Base-by-base conservation (phyloP, 1,284 basidiomycete genomes). In the Rhodotorula sp. region DNA sequence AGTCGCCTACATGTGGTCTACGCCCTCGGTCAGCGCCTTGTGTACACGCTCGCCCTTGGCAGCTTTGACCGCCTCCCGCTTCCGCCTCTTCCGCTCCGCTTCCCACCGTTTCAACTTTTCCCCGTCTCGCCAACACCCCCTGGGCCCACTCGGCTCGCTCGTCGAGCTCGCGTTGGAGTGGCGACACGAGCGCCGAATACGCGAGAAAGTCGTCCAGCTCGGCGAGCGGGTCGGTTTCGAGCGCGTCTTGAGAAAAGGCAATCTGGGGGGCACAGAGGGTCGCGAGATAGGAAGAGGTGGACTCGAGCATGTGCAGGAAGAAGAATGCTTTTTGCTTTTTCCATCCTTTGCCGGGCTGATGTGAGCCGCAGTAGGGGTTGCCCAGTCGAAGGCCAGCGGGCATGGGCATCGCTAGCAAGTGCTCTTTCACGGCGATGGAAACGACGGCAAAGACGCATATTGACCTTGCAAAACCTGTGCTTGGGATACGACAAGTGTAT, bases 171-270 rank as follows among this genome's bases (percentile, higher is more conserved):
- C 53, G n/a, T 26, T 17, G n/a, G 4, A 54, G 12, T 17, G 26
- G 12, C n/a, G 26, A 6, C 8, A 65, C 65, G 14, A 70, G 48
- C 7, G 29, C 29, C 17, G 53, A 24, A 42, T 57, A 64, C 1
- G 37, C 26, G 33, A 67, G 54, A 30, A 64, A 70, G 53, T 70
- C 69, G 65, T 70, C 65, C 17, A 70, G 30, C 29, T 70, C 69
- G 44, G 53, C 65, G 45, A 70, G 58, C 29, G 69, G 64, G 53
- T 64, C 69, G 14, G 15, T 6, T 18, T 67, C 58, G 30, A 64
- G 42, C 15, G 65, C 62, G n/a, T 18, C 3, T 5, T 67, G 46
- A n/a, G 30, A 70, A 4, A 53, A 51, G 26, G 29, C 46, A 46
- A 57, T 20, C n/a, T 70, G 69, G 3, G 69, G 65, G 10, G 48